Conservation (phyloP, 306 rosid species). For the Dalbergia cultrata region DNA sequence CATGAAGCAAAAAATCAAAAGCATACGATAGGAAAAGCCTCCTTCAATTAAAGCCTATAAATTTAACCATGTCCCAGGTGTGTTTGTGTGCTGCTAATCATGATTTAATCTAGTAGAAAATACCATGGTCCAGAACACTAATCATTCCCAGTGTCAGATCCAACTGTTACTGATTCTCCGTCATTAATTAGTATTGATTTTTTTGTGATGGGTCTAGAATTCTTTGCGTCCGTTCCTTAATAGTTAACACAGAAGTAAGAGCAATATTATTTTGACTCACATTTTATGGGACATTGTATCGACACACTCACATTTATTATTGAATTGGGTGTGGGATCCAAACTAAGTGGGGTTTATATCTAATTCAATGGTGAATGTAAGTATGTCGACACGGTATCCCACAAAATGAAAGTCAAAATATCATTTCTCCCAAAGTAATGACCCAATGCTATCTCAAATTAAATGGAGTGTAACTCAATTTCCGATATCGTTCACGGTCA, state of each 20-base stretch:
- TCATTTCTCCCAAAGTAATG: too few relatives aligned
- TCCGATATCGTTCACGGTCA: neutral
- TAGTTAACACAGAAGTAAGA: neutral
- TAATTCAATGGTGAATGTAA: too few relatives aligned
- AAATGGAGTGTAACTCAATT: neutral
- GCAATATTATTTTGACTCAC: too few relatives aligned
- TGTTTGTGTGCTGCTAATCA: conserved; percentile 37
- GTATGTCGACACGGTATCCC: too few relatives aligned
- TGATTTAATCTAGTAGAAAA: conserved; percentile 38
- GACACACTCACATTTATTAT: too few relatives aligned
- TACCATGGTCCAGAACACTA: conserved; percentile 5
- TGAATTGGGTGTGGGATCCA: too few relatives aligned
- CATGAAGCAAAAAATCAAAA: neutral
- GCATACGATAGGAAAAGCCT: conserved; percentile 18
- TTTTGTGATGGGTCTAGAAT: conserved; percentile 35
- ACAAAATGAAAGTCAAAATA: too few relatives aligned
- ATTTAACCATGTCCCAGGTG: conserved; percentile 25
- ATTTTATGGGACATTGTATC: too few relatives aligned
- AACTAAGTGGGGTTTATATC: too few relatives aligned
- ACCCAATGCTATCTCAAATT: neutral
- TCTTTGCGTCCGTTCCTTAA: neutral
- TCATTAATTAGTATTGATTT: neutral
- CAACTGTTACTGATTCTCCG: conserved; percentile 15
- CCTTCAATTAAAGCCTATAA: conserved; percentile 5
- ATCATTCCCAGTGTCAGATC: conserved; percentile 36